These are phyloP conservation scores for Tuber umbilicatum DNA, from an alignment of 495 filamentous ascomycete genomes.

Conservation along the genomic window DNA sequence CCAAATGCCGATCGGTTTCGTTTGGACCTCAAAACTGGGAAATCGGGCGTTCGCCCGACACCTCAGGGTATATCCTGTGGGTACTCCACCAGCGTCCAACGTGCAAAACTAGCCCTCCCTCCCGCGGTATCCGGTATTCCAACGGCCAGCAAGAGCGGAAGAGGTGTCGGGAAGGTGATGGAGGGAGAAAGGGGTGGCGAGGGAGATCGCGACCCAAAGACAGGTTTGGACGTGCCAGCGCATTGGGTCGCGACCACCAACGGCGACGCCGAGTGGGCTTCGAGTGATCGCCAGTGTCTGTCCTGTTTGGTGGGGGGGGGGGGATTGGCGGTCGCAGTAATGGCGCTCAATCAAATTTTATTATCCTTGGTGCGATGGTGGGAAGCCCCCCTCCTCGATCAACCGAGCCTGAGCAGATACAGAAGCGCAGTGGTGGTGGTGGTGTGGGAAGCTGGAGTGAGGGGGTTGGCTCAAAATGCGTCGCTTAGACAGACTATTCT, in stretches of 20 bases:
- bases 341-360: too few species aligned
- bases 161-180: neutral
- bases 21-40: neutral
- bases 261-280: neutral
- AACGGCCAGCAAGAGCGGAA: neutral
- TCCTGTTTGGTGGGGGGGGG: slow-evolving; percentile 3
- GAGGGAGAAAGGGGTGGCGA: neutral
- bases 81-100: neutral
- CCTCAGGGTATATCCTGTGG: neutral
- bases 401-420: neutral
- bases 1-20: neutral
- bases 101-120: neutral
- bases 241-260: neutral
- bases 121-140: neutral
- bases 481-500: neutral
- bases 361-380: too few species aligned
- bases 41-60: neutral
- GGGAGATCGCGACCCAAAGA: neutral
- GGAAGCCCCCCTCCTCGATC: slow-evolving; percentile 7
- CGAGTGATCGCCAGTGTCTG: neutral
- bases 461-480: neutral
- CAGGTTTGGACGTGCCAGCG: neutral
- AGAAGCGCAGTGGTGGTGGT: neutral
- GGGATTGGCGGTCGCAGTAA: slow-evolving; percentile 21
- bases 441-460: neutral